Evolutionary conservation across 2,329 filamentous ascomycete genomes (phyloP), one percentile per base, ranked within the genome.

Genomic region (Fusarium multiceps): DNA sequence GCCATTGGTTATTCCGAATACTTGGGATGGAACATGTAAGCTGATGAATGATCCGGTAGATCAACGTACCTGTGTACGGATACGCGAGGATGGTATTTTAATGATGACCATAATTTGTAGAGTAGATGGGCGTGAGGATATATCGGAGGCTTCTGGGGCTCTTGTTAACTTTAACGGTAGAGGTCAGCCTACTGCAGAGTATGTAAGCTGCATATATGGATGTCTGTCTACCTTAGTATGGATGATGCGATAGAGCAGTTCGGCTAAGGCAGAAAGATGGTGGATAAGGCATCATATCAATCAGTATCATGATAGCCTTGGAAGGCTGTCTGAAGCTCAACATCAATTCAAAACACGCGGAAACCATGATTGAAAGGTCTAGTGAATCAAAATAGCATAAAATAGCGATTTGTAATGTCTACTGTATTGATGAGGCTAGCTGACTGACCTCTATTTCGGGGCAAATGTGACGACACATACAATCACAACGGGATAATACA

Each of bases 1-100:
- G 68, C 40, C 30, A 28, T 37, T 42, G 7, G 23, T 70, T 71
- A 63, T 70, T 71, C 68, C 68, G 68, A 49, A 25, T 28, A n/a
- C 16, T 50, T 46, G 32, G 32, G 23, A 40, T 51, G 18, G 12
- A 16, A 20, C 48, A 51, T 51, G 48, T 51, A 40, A 53, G 34
- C 32, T 42, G 49, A 51, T 18, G 32, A 23, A 51, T 7, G 32
- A 42, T 25, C 20, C 49, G 34, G 34, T 30, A 53, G 23, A 53
- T 53, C 32, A 25, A 50, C 20, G 16, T 41, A 37, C 21, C 21
- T 21, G 21, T 37, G 34, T 12, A 37, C 28, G 28, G 11, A 28
- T 28, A 28, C 34, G 34, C 18, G 34, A 37, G 34, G 10, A n/a
- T 6, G 34, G 10, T 37, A n/a, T 37, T 59, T 21, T 11, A 49